Base-by-base conservation (phyloP, 1,284 basidiomycete genomes). In the Tylopilus orsonianus region DNA sequence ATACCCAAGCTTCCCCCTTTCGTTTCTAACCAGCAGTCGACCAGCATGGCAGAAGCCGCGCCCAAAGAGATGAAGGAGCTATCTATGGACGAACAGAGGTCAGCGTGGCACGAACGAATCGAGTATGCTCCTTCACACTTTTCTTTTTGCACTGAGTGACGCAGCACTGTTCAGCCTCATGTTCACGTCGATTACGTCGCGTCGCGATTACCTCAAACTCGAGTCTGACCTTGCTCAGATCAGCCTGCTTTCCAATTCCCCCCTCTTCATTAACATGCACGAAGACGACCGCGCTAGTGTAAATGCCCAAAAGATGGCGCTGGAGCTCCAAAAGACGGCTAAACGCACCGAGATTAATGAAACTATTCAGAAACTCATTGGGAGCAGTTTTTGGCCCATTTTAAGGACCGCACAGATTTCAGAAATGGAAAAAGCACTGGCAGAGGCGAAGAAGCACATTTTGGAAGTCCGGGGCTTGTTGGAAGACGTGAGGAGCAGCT, bases 321-420 rank as follows among this genome's bases (percentile, higher is more conserved):
- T 68, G 30, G 67, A 69, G 23, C 40, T 40, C 7, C 49, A 65
- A 13, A 48, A 54, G 33, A 54, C 52, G 2, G 30, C 4, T 8
- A 69, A 63, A 23, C 62, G 64, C 46, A 66, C 58, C 45, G 65
- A 67, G 27, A 40, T 70, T 42, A 65, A 53, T 7, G 67, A 65
- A 4, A 36, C 19, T 9, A 24, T 66, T 22, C 55, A 63, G 23
- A 65, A 54, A 12, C 60, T 66, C 8, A 22, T 66, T 2, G 54
- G 49, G 32, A 59, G 54, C 45, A 53, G 48, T 8, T 70, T 67
- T 38, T 66, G 64, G 64, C 64, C 64, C 10, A 29, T 63, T 23
- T 18, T 66, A 8, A 61, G 45, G 33, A 32, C 39, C 14, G 39
- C 66, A n/a, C 63, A 66, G 8, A 41, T 69, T 27, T 47, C 48